Percentiles rank a stretch among this genome's conserved stretches.
Evolutionary conservation across 2,329 filamentous ascomycete species (phyloP).

Genomic region (Pochonia chlamydosporia): DNA sequence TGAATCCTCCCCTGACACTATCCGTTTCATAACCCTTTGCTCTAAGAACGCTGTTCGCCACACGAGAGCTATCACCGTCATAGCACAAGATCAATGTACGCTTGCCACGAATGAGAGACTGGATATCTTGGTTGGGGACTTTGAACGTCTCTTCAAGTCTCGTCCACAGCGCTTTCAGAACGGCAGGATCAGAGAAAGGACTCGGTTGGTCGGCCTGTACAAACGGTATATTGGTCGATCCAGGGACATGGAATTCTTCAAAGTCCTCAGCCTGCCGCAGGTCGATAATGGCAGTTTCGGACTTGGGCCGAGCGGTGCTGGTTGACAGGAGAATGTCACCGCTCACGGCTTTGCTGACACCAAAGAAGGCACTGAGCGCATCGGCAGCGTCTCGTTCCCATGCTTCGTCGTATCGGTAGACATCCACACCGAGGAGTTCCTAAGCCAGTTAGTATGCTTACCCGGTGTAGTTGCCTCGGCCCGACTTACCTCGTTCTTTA

Average conservation of each 20-base stretch:
- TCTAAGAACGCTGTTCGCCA: conserved; percentile 47
- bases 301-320: conserved; percentile 9
- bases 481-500: conserved; percentile 35
- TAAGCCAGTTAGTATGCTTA: conserved; percentile 13
- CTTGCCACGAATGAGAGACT: conserved; percentile 20
- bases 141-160: conserved; percentile 39
- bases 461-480: background rate
- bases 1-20: conserved; percentile 37
- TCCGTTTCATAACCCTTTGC: conserved; percentile 42
- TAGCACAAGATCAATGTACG: conserved; percentile 45
- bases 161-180: conserved; percentile 40
- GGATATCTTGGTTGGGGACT: conserved; percentile 14
- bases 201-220: conserved; percentile 27
- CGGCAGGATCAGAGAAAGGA: conserved; percentile 39
- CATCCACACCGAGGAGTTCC: conserved; percentile 40
- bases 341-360: conserved; percentile 9
- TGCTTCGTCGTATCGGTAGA: conserved; percentile 46
- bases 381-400: conserved; percentile 40
- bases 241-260: conserved; percentile 33
- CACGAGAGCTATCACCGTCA: conserved; percentile 46
- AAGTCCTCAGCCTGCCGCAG: conserved; percentile 38
- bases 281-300: conserved; percentile 35
- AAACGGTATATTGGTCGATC: conserved; percentile 39
- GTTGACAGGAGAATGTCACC: conserved; percentile 6
- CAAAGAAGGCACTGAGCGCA: conserved; percentile 28